Evolutionary conservation across 108 stramenopile species (phyloP).

Genomic region (Cyclostephanos invisitatus): DNA sequence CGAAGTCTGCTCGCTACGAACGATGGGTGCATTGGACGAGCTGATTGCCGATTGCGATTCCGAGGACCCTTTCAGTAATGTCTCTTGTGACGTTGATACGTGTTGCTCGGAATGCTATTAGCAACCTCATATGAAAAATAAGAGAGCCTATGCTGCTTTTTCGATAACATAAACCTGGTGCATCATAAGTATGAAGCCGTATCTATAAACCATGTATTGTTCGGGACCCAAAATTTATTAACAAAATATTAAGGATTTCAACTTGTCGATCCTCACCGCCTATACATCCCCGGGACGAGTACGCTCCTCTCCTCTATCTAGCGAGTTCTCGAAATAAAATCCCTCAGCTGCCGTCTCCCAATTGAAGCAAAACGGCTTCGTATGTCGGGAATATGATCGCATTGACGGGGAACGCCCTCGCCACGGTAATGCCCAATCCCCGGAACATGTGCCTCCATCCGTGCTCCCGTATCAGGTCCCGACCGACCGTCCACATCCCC

Average conservation of each 20-base stretch:
- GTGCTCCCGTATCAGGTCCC: constrained; percentile 58
- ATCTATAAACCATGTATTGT: neutral
- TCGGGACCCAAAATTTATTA: too few species aligned
- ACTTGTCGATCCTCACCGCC: neutral
- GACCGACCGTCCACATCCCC: constrained; percentile 50
- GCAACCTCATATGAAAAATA: neutral
- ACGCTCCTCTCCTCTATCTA: neutral
- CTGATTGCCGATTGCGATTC: constrained; percentile 29
- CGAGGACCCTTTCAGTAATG: constrained; percentile 12
- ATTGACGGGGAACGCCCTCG: constrained; percentile 94
- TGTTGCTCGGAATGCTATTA: constrained; percentile 39
- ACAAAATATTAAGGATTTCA: too few species aligned
- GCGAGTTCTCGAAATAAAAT: neutral
- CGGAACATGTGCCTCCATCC: constrained; percentile 79
- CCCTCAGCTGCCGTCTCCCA: constrained; percentile 31
- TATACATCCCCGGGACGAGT: neutral
- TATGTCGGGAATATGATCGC: constrained; percentile 91
- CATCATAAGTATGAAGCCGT: too few species aligned
- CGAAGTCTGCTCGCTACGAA: constrained; percentile 44
- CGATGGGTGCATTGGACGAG: constrained; percentile 6
- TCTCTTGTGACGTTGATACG: constrained; percentile 14
- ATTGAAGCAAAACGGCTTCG: constrained; percentile 70
- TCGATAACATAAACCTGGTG: too few species aligned
- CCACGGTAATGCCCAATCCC: constrained; percentile 82
- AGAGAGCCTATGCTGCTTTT: too few species aligned